Conservation (phyloP, 441 rosid species). For the Populus hybrid region DNA sequence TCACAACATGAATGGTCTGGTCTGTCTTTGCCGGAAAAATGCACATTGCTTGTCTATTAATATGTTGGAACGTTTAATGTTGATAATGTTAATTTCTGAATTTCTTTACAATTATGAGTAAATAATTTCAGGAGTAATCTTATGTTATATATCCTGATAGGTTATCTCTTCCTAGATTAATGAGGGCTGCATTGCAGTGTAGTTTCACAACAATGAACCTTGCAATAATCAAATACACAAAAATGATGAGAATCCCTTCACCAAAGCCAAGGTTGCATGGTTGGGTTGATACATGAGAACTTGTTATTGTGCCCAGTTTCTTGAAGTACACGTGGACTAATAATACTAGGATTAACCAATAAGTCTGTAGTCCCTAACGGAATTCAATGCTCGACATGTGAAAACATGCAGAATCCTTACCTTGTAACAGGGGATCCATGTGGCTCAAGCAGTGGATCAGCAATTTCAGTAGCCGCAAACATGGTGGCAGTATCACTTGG, state of each 20-base stretch:
- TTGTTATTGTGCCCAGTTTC: neutral
- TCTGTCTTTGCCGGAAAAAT: too few relatives aligned
- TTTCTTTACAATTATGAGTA: neutral
- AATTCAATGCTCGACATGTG: neutral
- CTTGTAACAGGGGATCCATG: constrained; percentile 28
- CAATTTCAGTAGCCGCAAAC: constrained; percentile 41
- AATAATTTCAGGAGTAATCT: too few relatives aligned
- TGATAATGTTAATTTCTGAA: neutral
- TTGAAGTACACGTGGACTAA: neutral
- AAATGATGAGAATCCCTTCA: neutral
- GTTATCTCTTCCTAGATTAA: too few relatives aligned
- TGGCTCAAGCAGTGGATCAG: constrained; percentile 46
- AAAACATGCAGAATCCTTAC: constrained; percentile 36
- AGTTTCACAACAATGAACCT: neutral
- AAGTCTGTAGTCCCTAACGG: neutral
- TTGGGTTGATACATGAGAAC: neutral
- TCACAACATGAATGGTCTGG: too few relatives aligned
- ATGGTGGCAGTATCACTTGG: constrained; percentile 41
- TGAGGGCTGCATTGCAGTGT: neutral
- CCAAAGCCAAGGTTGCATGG: neutral
- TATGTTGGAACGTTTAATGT: neutral
- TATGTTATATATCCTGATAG: too few relatives aligned
- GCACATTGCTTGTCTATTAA: neutral
- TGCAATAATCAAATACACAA: neutral
- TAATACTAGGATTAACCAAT: neutral